Evolutionary conservation across 1,284 basidiomycete genomes (phyloP), one percentile per base, ranked within the genome.

Genomic region (Tilletia setariae): DNA sequence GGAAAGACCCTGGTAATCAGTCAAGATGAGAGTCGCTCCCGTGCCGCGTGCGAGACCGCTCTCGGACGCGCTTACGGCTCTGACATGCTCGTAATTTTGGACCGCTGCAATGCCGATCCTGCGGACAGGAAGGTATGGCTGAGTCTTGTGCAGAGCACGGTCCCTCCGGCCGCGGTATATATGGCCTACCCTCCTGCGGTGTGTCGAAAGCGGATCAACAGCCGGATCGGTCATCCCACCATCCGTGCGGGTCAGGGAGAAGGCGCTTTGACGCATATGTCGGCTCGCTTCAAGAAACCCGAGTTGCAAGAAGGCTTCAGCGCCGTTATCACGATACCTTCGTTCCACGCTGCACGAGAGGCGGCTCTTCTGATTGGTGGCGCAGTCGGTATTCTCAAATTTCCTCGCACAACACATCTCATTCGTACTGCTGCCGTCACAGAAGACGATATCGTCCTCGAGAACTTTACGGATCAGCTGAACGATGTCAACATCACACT

Each of bases 391-490:
- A 80, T 89, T 13, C 84, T 85, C 81, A 89, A 89, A 74, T 89
- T 88, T 74, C 88, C 88, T 47, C 85, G 88, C 23, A 89, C 88
- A 2, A 83, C 87, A 0, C 88, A 89, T 76, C 78, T 89, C 9
- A 79, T 89, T 62, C 83, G 89, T 73, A 82, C 88, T 4, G 88
- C 88, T 4, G 87, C 87, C 0, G 86, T 85, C 1, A 86, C 86
- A 0, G 75, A 76, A 0, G 88, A 89, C 77, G 88, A 89, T 72
- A 71, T 88, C 13, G 73, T 86, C 63, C 46, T 42, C 23, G 64
- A 66, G 21, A 49, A 15, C 74, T 69, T 21, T 51, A 51, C 15
- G 63, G 56, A 16, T 63, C 67, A 46, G 63, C 64, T n/a, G 66
- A 65, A 30, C 28, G 67, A 15, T 35, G 43, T 44, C 19, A 9